These are phyloP conservation scores for Pseudomicrostroma phylloplanum DNA, from an alignment of 1,284 basidiomycete species.

Conservation along the genomic window DNA sequence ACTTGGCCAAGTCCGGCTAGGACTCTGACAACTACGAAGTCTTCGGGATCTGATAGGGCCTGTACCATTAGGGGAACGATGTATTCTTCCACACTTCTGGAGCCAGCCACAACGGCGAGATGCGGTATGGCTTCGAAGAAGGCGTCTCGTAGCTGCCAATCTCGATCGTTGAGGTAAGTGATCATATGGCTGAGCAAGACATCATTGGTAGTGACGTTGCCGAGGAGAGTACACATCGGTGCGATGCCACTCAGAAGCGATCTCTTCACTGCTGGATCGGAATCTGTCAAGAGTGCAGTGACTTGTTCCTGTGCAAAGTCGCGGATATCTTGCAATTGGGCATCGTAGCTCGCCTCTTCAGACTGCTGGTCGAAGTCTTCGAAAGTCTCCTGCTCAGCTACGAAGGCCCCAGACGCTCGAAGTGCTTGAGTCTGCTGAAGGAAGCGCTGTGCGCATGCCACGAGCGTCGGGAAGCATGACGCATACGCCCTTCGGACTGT, in stretches of 20 bases:
- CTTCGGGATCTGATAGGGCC: constrained; percentile 77
- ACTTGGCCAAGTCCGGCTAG: constrained; percentile 75
- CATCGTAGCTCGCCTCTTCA: constrained; percentile 33
- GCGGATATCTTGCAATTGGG: constrained; percentile 70
- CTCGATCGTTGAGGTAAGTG: constrained; percentile 92
- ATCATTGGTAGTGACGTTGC: constrained; percentile 85
- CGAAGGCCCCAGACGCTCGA: constrained; percentile 71
- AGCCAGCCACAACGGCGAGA: constrained; percentile 59
- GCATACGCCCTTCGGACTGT: constrained; percentile 86
- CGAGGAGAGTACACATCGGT: constrained; percentile 84
- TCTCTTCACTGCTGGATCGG: constrained; percentile 57
- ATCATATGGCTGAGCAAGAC: constrained; percentile 94
- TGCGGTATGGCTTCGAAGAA: constrained; percentile 95
- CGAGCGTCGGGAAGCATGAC: constrained; percentile 74
- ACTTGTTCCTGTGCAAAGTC: constrained; percentile 80
- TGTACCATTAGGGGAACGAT: constrained; percentile 92
- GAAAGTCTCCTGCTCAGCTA: constrained; percentile 58
- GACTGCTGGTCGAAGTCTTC: constrained; percentile 53
- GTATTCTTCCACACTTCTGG: constrained; percentile 59
- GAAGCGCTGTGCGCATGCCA: constrained; percentile 74
- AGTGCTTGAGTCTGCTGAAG: constrained; percentile 87
- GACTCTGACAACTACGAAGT: constrained; percentile 82
- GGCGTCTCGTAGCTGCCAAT: constrained; percentile 77
- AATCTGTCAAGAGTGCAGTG: constrained; percentile 61
- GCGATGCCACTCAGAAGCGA: constrained; percentile 68